Evolutionary conservation across 1,139 yeast species (phyloP), one percentile per base, ranked within the genome.

Genomic region (Diutina ranongensis): DNA sequence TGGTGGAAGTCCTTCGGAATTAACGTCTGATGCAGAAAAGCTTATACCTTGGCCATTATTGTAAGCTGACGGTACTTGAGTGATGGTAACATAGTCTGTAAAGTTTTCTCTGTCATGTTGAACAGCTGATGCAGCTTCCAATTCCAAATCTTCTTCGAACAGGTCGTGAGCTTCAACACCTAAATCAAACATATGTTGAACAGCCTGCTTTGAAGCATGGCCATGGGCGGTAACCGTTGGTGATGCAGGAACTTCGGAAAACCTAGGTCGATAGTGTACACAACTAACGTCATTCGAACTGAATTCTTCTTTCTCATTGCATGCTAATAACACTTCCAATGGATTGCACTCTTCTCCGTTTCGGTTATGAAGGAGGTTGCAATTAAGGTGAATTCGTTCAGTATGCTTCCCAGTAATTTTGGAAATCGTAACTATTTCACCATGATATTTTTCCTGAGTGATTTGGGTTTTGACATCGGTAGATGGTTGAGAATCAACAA

Each of bases 181-280:
- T 1, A 38, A 80, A 55, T 83, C 86, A 57, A 86, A 85, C 84
- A 88, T 83, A 20, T 74, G 74, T 49, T 35, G 40, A 12, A 35
- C 27, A 21, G 4, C 28, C 18, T 35, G 40, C 4, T 21, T 21
- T 9, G 40, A 35, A 21, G 19, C 40, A 5, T 22, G 27, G 21
- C 96, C 82, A 57, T 74, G 81, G 58, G 82, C 64, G 0, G 96
- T 87, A 54, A 84, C 73, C 0, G 96, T 87, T 1, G 95, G 95
- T 0, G 87, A 80, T 22, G 27, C 12, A 65, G 63, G 4, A 76
- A 71, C 20, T 62, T 52, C 20, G 55, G 49, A 1, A 49, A 35
- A 2, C 53, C 52, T 33, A 57, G 61, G 44, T 35, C 50, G 25
- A 50, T 50, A 19, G 50, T 49, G 21, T 57, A 62, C 46, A 61